These are phyloP conservation scores for Solanum piurae DNA, from an alignment of 257 asterid species.

Conservation along the genomic window DNA sequence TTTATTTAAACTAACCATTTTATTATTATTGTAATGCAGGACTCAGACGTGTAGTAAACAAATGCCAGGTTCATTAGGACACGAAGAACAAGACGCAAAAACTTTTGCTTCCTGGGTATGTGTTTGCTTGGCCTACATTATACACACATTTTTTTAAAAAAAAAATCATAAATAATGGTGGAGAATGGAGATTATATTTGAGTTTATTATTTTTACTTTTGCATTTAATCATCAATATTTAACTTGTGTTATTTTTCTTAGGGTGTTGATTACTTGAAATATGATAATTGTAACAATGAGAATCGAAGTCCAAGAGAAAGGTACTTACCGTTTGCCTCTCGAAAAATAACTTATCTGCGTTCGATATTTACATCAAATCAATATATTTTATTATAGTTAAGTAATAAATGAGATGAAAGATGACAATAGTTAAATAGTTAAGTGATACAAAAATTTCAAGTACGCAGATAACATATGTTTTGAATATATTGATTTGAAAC, in stretches of 20 bases:
- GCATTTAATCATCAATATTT: neutral
- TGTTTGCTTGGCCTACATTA: neutral
- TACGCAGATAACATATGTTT: neutral
- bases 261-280: constrained; percentile 93
- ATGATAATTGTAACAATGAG: constrained; percentile 73
- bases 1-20: neutral
- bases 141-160: neutral
- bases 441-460: accelerated
- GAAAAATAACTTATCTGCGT: neutral
- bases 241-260: neutral
- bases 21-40: constrained; percentile 19
- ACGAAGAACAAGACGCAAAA: constrained; percentile 83
- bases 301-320: constrained; percentile 5
- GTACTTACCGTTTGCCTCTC: neutral
- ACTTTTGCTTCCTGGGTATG: constrained; percentile 89
- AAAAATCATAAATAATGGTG: neutral
- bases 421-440: neutral
- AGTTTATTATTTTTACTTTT: neutral
- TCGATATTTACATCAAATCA: neutral
- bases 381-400: neutral
- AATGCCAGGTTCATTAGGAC: constrained; percentile 84
- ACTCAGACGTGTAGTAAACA: constrained; percentile 53
- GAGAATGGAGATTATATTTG: neutral
- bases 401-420: neutral
- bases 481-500: neutral